Evolutionary conservation across 2,329 filamentous ascomycete genomes (phyloP), one percentile per base, ranked within the genome.

Genomic region (Endoconidiophora polonica): DNA sequence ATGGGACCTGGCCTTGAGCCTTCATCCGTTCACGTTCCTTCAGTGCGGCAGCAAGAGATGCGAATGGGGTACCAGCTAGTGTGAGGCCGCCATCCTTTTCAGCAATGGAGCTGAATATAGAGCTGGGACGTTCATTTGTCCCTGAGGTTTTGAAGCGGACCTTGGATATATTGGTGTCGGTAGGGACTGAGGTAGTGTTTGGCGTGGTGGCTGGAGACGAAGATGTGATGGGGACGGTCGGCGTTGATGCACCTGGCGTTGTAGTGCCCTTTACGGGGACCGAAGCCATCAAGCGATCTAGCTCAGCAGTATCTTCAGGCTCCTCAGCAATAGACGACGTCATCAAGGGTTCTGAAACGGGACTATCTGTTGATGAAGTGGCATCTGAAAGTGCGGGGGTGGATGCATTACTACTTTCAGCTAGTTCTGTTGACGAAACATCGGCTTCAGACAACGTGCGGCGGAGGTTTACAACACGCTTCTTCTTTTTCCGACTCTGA

Each of bases 381-480:
- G 39, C 39, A 10, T 53, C 48, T 14, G 44, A 43, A 9, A 72
- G 68, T 22, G 78, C 66, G 14, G 76, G 80, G 22, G 67, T 67
- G 0, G 66, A 66, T 24, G 75, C 76, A 4, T 75, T 76, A 18
- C 66, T 63, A 2, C 61, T 58, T 22, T 65, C 63, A 14, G 64
- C 68, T 9, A 62, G 65, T 22, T 70, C 72, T 18, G 14, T 14
- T n/a, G 46, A 46, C 20, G 69, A 68, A 9, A 68, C 68, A 46
- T 52, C 50, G 33, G 50, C 63, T 52, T 72, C 71, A 3, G 69
- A 67, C 58, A 73, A 75, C 54, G 74, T 69, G 54, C 73, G 77
- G n/a, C 86, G 74, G 12, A 93, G 69, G 59, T 93, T 86, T 54
- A 93, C 83, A 12, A 93, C 80, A 18, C 86, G 73, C 52, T 77